Evolutionary conservation across 2,329 filamentous ascomycete species (phyloP).

Genomic region (Sporothrix inflata): DNA sequence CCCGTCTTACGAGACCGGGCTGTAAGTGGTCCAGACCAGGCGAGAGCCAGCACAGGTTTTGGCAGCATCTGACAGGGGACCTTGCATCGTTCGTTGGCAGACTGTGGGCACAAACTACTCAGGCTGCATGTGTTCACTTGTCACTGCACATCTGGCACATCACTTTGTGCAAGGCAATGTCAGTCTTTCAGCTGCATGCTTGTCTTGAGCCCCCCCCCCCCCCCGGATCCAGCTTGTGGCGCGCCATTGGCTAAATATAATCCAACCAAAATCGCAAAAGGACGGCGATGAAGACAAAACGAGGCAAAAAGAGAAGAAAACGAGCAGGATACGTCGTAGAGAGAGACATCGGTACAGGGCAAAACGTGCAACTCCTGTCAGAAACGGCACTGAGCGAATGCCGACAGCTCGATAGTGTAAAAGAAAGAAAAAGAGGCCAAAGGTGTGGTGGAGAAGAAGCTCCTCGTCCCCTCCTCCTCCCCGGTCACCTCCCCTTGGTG

Average conservation of each 20-base stretch:
- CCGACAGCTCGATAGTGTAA: not conserved
- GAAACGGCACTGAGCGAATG: not conserved
- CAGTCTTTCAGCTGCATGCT: not conserved
- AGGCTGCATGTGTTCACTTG: not conserved
- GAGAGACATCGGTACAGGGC: not conserved
- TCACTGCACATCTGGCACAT: conserved; percentile 8
- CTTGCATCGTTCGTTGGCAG: not conserved
- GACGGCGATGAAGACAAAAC: not conserved
- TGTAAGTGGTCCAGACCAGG: not conserved
- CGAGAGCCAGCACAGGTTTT: not conserved
- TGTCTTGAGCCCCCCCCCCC: not conserved
- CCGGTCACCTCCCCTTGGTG: not conserved
- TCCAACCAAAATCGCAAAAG: not conserved
- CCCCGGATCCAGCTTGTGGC: not conserved
- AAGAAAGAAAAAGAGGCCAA: not conserved
- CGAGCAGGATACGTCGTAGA: not conserved
- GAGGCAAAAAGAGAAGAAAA: conserved; percentile 3
- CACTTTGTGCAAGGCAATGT: not conserved
- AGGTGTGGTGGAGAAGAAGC: not conserved
- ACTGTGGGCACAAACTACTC: not conserved
- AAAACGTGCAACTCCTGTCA: not conserved
- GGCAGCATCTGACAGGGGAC: not conserved
- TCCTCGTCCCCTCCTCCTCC: not conserved
- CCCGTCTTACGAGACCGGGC: not conserved
- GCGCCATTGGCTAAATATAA: not conserved